Evolutionary conservation across 345 rosid genomes (phyloP).

Genomic region (Bruguiera parviflora): DNA sequence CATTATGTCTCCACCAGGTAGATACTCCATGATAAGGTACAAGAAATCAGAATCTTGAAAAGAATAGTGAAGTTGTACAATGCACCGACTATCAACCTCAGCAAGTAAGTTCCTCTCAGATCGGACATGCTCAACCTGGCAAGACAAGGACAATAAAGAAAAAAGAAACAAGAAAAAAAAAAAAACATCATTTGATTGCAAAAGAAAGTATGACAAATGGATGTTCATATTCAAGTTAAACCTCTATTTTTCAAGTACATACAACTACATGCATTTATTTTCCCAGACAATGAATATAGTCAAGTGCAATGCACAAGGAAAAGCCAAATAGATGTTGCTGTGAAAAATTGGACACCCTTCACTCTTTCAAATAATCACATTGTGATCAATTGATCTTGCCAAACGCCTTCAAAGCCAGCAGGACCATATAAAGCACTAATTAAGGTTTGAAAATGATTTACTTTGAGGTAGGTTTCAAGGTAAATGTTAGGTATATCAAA

Average conservation of each 20-base stretch:
- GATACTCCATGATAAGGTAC: conserved; percentile 96
- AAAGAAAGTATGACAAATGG: background rate
- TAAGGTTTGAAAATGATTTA: background rate
- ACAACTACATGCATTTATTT: conserved; percentile 1
- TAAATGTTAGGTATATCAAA: no score
- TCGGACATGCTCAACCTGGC: conserved; percentile 95
- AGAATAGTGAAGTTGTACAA: conserved; percentile 87
- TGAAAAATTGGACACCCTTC: background rate
- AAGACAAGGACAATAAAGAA: background rate
- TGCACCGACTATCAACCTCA: conserved; percentile 94
- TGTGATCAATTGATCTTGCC: no score
- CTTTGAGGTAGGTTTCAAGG: background rate
- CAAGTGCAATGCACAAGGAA: background rate
- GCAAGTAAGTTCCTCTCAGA: conserved; percentile 98
- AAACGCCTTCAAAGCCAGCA: background rate
- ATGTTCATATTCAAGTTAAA: background rate
- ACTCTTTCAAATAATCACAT: no score
- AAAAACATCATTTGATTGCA: conserved; percentile 6
- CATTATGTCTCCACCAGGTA: conserved; percentile 99
- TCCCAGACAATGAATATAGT: background rate
- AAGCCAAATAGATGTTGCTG: background rate
- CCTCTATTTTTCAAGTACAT: background rate
- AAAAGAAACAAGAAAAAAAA: conserved; percentile 9
- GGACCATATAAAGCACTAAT: background rate
- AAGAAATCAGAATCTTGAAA: conserved; percentile 95